A percentile compares a stretch with the other conserved stretches of the same genome.
These are phyloP conservation scores for Leishmania lainsoni DNA, from an alignment of 208 protist genomes.

Conservation along the genomic window DNA sequence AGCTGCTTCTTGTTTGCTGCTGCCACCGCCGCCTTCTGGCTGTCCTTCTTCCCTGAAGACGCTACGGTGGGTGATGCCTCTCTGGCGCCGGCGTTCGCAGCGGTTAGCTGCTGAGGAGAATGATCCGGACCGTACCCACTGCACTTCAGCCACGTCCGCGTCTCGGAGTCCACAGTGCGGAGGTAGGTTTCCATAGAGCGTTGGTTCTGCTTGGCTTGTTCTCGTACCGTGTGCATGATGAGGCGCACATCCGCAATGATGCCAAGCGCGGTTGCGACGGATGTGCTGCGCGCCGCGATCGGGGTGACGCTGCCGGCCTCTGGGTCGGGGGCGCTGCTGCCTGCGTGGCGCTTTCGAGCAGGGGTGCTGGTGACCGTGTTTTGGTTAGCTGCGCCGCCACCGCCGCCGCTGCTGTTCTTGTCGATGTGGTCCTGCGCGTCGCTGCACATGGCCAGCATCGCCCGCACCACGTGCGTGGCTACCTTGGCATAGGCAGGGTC, in stretches of 20 bases:
- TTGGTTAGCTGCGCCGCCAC: background rate
- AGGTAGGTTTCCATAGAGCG: conserved; percentile 25
- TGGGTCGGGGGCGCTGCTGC: background rate
- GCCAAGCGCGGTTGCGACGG: conserved; percentile 5
- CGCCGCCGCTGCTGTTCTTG: conserved; percentile 15
- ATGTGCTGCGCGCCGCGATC: conserved; percentile 8
- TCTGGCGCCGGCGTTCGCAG: background rate
- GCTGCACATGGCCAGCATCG: conserved; percentile 43
- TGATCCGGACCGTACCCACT: conserved; percentile 23
- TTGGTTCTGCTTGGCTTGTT: conserved; percentile 22
- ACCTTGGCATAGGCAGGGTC: conserved; percentile 57
- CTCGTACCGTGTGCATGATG: conserved; percentile 20
- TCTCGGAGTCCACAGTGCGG: conserved; percentile 7
- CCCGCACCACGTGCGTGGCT: conserved; percentile 47
- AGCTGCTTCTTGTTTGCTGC: conserved; percentile 9
- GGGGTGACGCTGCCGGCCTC: background rate
- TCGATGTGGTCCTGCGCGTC: conserved; percentile 19
- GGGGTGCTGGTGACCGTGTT: background rate
- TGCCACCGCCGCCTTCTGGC: background rate
- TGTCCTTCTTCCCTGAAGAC: background rate
- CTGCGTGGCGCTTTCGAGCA: conserved; percentile 10
- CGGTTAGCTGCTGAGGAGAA: background rate
- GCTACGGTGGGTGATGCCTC: background rate
- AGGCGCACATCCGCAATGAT: conserved; percentile 25
- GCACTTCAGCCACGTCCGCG: conserved; percentile 36